Percentiles rank a stretch among this genome's conserved stretches.
These are phyloP conservation scores for Corymbia calophylla DNA, from an alignment of 441 rosid species.

Conservation along the genomic window DNA sequence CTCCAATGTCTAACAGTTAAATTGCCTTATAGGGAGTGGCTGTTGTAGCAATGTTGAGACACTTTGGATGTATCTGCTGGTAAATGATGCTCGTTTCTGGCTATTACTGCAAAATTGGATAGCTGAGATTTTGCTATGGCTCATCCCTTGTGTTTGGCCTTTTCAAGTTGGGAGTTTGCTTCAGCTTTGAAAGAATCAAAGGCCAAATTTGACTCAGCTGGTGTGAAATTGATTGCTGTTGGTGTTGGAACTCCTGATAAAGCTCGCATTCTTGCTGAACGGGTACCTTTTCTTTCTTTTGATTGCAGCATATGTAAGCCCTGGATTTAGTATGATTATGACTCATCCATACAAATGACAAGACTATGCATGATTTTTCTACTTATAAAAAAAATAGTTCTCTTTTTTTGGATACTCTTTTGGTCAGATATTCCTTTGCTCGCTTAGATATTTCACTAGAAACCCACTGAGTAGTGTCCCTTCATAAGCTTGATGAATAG, in stretches of 20 bases:
- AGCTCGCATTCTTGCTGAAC: constrained; percentile 58
- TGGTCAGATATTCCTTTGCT: not conserved
- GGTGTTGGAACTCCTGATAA: constrained; percentile 83
- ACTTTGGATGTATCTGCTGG: constrained; percentile 88
- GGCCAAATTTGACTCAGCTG: constrained; percentile 62
- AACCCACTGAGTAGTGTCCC: not conserved
- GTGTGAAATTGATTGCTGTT: constrained; percentile 66
- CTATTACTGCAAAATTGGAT: not conserved
- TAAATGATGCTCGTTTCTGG: constrained; percentile 11
- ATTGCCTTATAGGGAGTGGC: constrained; percentile 47
- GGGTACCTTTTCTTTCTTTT: constrained; percentile 28
- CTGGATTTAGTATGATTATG: not conserved
- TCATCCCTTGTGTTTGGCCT: not conserved
- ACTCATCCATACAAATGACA: not conserved
- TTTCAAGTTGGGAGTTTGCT: constrained; percentile 78
- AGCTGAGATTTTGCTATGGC: not conserved
- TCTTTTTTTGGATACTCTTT: not conserved
- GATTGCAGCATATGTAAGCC: not conserved
- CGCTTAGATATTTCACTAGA: not conserved
- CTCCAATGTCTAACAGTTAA: not conserved
- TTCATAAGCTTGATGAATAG: not conserved
- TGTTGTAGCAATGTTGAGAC: constrained; percentile 73
- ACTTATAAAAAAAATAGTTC: not conserved
- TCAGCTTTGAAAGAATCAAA: constrained; percentile 51
- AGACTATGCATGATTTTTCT: not conserved